Evolutionary conservation across 2,329 filamentous ascomycete genomes (phyloP), one percentile per base, ranked within the genome.

Genomic region (Coccinonectria pachysandricola): DNA sequence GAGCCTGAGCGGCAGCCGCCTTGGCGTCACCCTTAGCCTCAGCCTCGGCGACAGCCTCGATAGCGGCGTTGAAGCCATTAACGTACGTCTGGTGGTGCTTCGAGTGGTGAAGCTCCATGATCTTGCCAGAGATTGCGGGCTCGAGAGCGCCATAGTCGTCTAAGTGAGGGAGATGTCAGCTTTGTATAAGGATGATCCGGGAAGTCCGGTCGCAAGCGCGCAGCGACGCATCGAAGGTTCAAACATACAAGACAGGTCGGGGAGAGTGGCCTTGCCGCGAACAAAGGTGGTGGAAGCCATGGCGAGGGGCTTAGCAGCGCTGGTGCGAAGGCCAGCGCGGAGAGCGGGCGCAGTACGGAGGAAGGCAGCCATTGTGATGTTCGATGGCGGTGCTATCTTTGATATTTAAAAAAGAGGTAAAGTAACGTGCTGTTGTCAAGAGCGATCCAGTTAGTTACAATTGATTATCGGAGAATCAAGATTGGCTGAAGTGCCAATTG

Each of bases 141-240:
- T 98, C 91, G 48, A 98, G 85, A 27, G 87, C 91, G 53, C 80
- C 84, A 59, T 95, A 98, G 69, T 95, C 91, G 56, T 96, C 88
- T 94, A 42, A 3, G 12, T n/a, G n/a, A n/a, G n/a, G n/a, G n/a
- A n/a, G n/a, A n/a, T n/a, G n/a, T n/a, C n/a, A n/a, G n/a, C n/a
- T n/a, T n/a, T n/a, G n/a, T n/a, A n/a, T n/a, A n/a, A n/a, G n/a
- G n/a, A n/a, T n/a, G n/a, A n/a, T n/a, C n/a, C n/a, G n/a, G n/a
- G n/a, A n/a, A n/a, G n/a, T n/a, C n/a, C n/a, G n/a, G n/a, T n/a
- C n/a, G n/a, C n/a, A n/a, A n/a, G n/a, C n/a, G n/a, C n/a, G n/a
- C n/a, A n/a, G n/a, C n/a, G n/a, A n/a, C n/a, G n/a, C n/a, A n/a
- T n/a, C n/a, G n/a, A n/a, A n/a, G n/a, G n/a, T n/a, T n/a, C n/a